Evolutionary conservation across 2,329 filamentous ascomycete genomes (phyloP), one percentile per base, ranked within the genome.

Genomic region (Fusarium devonianum): DNA sequence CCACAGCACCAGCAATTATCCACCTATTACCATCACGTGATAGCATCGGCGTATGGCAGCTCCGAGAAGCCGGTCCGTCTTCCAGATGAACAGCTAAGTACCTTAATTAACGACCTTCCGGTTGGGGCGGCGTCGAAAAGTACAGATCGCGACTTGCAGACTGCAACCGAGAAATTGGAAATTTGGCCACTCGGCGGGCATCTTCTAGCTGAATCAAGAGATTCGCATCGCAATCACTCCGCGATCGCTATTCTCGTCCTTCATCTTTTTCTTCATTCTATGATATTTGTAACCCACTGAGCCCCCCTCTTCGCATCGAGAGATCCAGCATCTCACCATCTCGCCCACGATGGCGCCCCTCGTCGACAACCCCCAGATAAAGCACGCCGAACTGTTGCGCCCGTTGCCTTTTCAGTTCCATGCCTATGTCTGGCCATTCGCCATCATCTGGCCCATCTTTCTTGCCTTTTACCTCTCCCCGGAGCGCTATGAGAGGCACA

Each of bases 391-490:
- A 71, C 83, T 99, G 63, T 87, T 97, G 73, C 92, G 91, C 67
- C 92, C 93, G 56, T 83, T 96, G 58, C 86, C 92, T 23, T 74
- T 88, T 58, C 84, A 88, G 68, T 78, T 95, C 53, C 93, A 96
- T 73, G 78, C 90, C 63, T 99, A 99, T 71, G 75, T 96, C 64
- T 96, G 91, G 90, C 94, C 94, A 0, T 99, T 97, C 69, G 78
- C 87, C 52, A 86, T 97, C 62, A 78, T 92, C 67, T 99, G 95
- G 92, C 94, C 95, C 41, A 76, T 89, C 65, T 97, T 97, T 74
- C 83, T 96, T 60, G 85, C 89, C 71, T 86, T 92, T 73, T 97
- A 96, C 72, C 84, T 96, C 43, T 88, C 85, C 16, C 80, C 86
- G 54, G 87, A 91, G 43, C 85, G 90, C 61, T 99, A 99, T 73